A percentile compares a stretch with the other conserved stretches of the same genome.
phyloP scores from a whole-genome alignment of 176 grass and related monocot species.

The Luzula sylvatica region DNA sequence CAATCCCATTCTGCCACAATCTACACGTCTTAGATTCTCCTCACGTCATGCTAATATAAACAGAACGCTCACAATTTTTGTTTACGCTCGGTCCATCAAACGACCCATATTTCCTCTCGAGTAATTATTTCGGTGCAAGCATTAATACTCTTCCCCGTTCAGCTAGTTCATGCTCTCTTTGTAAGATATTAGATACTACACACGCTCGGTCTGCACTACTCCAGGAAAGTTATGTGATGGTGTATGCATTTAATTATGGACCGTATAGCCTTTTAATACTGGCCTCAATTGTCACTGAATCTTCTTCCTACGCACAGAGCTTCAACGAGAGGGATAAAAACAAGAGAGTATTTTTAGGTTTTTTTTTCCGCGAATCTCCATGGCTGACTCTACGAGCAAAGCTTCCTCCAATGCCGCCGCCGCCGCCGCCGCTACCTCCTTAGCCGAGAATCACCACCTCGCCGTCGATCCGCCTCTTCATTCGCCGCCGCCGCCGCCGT shows the following conservation, averaged over 20 bases:
- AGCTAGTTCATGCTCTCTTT: too few relatives aligned
- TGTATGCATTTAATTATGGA: conserved; percentile 2
- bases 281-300: conserved; percentile 11
- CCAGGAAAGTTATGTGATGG: neutral
- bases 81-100: conserved; percentile 1
- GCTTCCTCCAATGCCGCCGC: conserved; percentile 12
- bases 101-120: neutral
- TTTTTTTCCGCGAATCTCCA: conserved; percentile 5
- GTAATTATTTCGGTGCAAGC: too few relatives aligned
- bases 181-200: too few relatives aligned
- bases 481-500: conserved; percentile 27
- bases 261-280: conserved; percentile 9
- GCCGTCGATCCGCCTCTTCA: conserved; percentile 34
- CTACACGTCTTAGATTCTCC: neutral
- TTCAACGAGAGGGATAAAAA: conserved; percentile 1
- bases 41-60: too few relatives aligned
- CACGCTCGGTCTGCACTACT: too few relatives aligned
- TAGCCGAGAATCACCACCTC: conserved; percentile 30
- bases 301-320: conserved; percentile 17
- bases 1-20: neutral
- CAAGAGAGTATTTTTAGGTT: conserved; percentile 19
- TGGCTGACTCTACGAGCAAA: conserved; percentile 11
- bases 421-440: conserved; percentile 33
- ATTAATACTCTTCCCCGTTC: too few relatives aligned
- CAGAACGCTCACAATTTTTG: neutral